Evolutionary conservation across 805 yeast genomes (phyloP).

Genomic region (Phaffomyces opuntiae): DNA sequence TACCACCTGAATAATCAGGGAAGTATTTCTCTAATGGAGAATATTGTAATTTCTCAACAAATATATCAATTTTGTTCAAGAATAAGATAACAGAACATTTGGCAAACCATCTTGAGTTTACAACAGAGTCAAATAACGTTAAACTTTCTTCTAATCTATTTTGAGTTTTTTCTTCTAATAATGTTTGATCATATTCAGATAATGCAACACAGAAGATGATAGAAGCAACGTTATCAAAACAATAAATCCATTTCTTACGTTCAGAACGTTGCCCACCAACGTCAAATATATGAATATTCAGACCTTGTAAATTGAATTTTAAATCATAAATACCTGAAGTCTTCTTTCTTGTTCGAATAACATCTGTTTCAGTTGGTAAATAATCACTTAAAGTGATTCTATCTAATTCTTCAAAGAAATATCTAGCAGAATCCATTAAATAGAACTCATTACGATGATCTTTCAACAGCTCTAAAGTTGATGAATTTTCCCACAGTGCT

Average conservation of each 20-base stretch:
- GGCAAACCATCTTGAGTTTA: constrained; percentile 88
- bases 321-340: constrained; percentile 90
- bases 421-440: constrained; percentile 77
- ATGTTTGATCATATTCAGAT: constrained; percentile 83
- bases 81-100: constrained; percentile 81
- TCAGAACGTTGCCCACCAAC: constrained; percentile 97
- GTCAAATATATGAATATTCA: constrained; percentile 62
- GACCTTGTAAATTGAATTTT: constrained; percentile 64
- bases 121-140: constrained; percentile 81
- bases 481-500: constrained; percentile 48
- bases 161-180: constrained; percentile 69
- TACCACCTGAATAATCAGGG: constrained; percentile 91
- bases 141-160: constrained; percentile 78
- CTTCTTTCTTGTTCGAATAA: constrained; percentile 81
- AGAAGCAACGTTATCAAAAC: constrained; percentile 87
- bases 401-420: constrained; percentile 61
- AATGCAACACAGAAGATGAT: constrained; percentile 88
- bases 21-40: constrained; percentile 79
- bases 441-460: constrained; percentile 65
- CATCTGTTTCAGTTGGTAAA: constrained; percentile 69
- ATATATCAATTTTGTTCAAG: constrained; percentile 84
- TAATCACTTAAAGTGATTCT: constrained; percentile 56
- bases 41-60: constrained; percentile 74
- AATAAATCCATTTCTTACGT: constrained; percentile 95
- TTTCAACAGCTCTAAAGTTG: constrained; percentile 50